Percentiles rank a stretch among this genome's conserved stretches.
Conservation (phyloP, 2,329 filamentous ascomycete genomes). For the Fusarium musae region DNA sequence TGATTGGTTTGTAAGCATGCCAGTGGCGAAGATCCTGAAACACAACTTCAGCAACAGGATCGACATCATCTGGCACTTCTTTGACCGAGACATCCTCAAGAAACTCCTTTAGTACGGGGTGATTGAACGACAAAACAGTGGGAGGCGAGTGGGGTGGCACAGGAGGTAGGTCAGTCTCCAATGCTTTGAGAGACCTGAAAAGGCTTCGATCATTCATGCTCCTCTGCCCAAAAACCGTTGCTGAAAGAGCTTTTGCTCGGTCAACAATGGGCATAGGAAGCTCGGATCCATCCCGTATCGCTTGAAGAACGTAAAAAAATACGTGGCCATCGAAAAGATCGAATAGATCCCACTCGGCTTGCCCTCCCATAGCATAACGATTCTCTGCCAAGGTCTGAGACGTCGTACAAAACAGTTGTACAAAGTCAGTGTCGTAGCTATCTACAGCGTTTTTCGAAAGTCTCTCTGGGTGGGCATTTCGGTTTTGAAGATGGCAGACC, state of each 20-base stretch:
- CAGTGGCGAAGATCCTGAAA: not conserved
- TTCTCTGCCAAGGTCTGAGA: not conserved
- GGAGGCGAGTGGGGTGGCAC: not conserved
- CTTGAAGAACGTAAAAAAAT: not conserved
- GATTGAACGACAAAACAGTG: not conserved
- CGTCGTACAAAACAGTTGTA: not conserved
- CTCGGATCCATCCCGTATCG: not conserved
- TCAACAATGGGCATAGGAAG: not conserved
- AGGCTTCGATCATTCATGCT: not conserved
- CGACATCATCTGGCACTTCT: not conserved
- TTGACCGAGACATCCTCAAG: not conserved
- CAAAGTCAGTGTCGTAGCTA: not conserved
- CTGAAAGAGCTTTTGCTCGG: not conserved
- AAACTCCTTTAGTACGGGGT: not conserved
- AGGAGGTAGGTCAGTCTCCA: not conserved
- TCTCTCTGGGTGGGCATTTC: not conserved
- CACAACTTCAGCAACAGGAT: not conserved
- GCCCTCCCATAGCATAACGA: not conserved
- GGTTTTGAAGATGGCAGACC: not conserved
- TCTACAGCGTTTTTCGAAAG: not conserved
- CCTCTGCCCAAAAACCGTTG: accelerated
- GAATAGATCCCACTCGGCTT: not conserved
- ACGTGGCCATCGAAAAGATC: not conserved
- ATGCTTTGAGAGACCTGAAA: not conserved
- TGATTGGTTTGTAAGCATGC: not conserved